Evolutionary conservation across 495 filamentous ascomycete genomes (phyloP).

Genomic region (Podospora didyma): DNA sequence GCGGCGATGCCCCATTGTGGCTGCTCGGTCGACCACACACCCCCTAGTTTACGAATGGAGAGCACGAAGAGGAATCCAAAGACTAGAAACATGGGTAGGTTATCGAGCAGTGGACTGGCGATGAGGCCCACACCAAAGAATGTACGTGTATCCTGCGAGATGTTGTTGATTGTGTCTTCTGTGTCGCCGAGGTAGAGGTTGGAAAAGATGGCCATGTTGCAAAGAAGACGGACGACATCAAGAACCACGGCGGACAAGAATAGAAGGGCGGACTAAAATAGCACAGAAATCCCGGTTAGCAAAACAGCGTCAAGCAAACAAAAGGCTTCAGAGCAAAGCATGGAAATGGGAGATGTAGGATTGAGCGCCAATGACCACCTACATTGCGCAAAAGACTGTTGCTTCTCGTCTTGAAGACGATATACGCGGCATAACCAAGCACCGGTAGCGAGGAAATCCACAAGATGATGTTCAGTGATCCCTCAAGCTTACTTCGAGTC

Average conservation of each 20-base stretch:
- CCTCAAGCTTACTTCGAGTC: not conserved
- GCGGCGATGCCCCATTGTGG: not conserved
- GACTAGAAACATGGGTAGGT: constrained; percentile 12
- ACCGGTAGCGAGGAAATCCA: constrained; percentile 17
- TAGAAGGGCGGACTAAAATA: constrained; percentile 10
- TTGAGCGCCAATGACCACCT: not conserved
- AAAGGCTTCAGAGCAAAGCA: no score
- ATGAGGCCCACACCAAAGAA: not conserved
- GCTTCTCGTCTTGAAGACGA: constrained; percentile 8
- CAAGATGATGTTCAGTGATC: constrained; percentile 8
- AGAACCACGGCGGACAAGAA: constrained; percentile 14
- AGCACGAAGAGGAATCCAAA: constrained; percentile 16
- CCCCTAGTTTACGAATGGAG: constrained; percentile 9
- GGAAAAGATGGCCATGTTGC: constrained; percentile 8
- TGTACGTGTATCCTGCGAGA: not conserved
- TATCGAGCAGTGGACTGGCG: constrained; percentile 13
- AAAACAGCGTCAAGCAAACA: no score
- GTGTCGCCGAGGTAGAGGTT: not conserved
- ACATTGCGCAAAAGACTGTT: constrained; percentile 8
- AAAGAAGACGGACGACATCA: constrained; percentile 8
- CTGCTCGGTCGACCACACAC: constrained; percentile 15
- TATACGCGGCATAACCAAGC: constrained; percentile 2
- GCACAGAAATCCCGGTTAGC: not conserved
- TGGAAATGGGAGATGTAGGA: no score
- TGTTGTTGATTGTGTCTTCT: not conserved